Evolutionary conservation across 2,329 filamentous ascomycete genomes (phyloP).

Genomic region (Chaetomium sp.): DNA sequence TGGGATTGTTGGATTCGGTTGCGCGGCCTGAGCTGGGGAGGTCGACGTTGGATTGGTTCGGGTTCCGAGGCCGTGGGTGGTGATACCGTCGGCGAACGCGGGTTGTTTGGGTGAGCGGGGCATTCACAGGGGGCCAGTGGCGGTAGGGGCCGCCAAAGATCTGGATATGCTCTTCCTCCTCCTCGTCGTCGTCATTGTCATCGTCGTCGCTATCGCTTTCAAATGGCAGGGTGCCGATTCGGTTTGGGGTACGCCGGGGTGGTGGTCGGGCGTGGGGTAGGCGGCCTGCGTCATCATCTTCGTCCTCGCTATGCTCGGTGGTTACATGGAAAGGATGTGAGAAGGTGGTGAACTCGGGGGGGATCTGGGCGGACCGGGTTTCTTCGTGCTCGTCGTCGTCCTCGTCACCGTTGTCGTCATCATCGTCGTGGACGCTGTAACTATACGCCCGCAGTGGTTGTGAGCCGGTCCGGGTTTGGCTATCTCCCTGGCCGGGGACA

Average conservation of each 20-base stretch:
- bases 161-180: conserved; percentile 33
- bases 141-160: neutral
- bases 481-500: conserved; percentile 46
- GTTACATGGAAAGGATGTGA: conserved; percentile 48
- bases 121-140: conserved; percentile 10
- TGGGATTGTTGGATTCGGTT: neutral
- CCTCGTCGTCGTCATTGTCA: conserved; percentile 37
- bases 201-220: conserved; percentile 43
- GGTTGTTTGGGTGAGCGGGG: conserved; percentile 4
- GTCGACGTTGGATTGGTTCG: neutral
- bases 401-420: conserved; percentile 28
- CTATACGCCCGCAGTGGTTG: conserved; percentile 41
- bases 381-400: conserved; percentile 36
- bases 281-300: conserved; percentile 40
- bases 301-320: conserved; percentile 56
- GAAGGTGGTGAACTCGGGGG: conserved; percentile 45
- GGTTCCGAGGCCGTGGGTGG: neutral
- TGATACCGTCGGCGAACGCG: neutral
- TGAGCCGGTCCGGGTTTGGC: conserved; percentile 39
- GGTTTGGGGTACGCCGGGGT: conserved; percentile 40
- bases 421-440: conserved; percentile 33
- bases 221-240: conserved; percentile 50
- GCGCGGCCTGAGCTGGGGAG: neutral
- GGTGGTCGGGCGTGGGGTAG: conserved; percentile 16
- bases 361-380: conserved; percentile 48